These are phyloP conservation scores for Pisolithus tinctorius DNA, from an alignment of 768 basidiomycete genomes.

Conservation along the genomic window DNA sequence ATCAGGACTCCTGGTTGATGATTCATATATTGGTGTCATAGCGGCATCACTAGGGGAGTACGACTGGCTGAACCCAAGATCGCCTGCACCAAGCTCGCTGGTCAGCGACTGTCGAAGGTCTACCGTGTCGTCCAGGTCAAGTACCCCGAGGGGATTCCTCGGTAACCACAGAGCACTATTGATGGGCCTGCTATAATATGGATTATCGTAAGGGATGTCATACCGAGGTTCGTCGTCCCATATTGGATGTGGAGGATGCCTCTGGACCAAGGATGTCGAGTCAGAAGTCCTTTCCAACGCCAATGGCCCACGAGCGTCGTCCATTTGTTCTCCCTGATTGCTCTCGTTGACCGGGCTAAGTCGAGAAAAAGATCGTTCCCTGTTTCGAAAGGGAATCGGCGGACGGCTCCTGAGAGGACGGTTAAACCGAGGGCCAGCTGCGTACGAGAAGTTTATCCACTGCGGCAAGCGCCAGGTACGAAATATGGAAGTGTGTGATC, in stretches of 20 bases:
- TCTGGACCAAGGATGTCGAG: constrained; percentile 32
- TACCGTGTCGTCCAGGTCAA: constrained; percentile 84
- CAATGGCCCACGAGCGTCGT: neutral
- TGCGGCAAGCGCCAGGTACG: constrained; percentile 47
- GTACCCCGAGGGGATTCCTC: constrained; percentile 66
- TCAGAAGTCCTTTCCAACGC: neutral
- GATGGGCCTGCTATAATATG: constrained; percentile 63
- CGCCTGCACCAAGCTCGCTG: constrained; percentile 46
- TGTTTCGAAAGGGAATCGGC: constrained; percentile 47
- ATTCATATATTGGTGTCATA: neutral
- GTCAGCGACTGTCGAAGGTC: constrained; percentile 59
- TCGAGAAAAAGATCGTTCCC: constrained; percentile 22
- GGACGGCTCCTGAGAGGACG: constrained; percentile 33
- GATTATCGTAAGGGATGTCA: constrained; percentile 73
- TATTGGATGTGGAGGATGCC: constrained; percentile 45
- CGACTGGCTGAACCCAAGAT: constrained; percentile 39
- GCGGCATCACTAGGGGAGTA: neutral
- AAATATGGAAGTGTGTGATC: constrained; percentile 20
- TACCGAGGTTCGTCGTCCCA: constrained; percentile 78
- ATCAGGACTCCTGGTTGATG: neutral
- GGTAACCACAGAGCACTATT: constrained; percentile 80
- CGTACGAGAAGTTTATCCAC: constrained; percentile 52
- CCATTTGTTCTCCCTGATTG: neutral
- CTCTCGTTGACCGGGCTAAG: constrained; percentile 16
- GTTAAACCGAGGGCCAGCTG: constrained; percentile 38